These are phyloP conservation scores for Gossypium bickii DNA, from an alignment of 345 rosid genomes.

Conservation along the genomic window DNA sequence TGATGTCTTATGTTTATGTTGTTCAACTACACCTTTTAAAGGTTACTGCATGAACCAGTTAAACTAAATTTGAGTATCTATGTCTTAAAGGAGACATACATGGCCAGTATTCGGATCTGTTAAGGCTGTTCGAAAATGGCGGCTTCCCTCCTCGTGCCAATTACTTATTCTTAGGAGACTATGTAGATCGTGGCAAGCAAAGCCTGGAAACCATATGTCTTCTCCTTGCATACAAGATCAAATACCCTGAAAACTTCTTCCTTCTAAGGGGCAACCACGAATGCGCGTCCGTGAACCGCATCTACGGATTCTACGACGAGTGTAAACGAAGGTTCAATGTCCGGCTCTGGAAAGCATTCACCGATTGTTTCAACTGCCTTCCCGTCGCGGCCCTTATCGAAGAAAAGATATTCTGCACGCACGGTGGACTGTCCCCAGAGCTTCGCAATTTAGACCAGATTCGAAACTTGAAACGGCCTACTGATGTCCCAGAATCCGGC, in stretches of 20 bases:
- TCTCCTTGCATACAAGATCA: slow-evolving; percentile 79
- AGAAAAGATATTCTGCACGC: slow-evolving; percentile 84
- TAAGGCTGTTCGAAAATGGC: not conserved
- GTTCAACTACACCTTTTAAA: not conserved
- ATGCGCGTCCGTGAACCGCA: slow-evolving; percentile 77
- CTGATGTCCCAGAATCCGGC: slow-evolving; percentile 74
- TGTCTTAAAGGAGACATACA: not conserved
- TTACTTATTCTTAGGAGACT: slow-evolving; percentile 88
- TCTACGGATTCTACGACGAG: slow-evolving; percentile 87
- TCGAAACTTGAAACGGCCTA: slow-evolving; percentile 61
- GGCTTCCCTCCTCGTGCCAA: slow-evolving; percentile 77
- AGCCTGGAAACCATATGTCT: slow-evolving; percentile 90
- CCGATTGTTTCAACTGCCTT: slow-evolving; percentile 84
- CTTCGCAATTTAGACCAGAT: slow-evolving; percentile 59
- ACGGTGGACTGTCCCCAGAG: slow-evolving; percentile 88
- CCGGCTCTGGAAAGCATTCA: slow-evolving; percentile 69
- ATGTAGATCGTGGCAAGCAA: slow-evolving; percentile 88
- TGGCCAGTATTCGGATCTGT: not conserved
- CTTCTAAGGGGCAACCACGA: slow-evolving; percentile 90
- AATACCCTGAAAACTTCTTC: slow-evolving; percentile 71
- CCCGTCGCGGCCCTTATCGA: slow-evolving; percentile 83
- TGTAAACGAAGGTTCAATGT: slow-evolving; percentile 75
- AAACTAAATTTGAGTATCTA: too few species aligned
- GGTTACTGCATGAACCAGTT: not conserved
- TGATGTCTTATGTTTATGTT: not conserved